These are phyloP conservation scores for Scutellaria barbata DNA, from an alignment of 257 asterid species.

Conservation along the genomic window DNA sequence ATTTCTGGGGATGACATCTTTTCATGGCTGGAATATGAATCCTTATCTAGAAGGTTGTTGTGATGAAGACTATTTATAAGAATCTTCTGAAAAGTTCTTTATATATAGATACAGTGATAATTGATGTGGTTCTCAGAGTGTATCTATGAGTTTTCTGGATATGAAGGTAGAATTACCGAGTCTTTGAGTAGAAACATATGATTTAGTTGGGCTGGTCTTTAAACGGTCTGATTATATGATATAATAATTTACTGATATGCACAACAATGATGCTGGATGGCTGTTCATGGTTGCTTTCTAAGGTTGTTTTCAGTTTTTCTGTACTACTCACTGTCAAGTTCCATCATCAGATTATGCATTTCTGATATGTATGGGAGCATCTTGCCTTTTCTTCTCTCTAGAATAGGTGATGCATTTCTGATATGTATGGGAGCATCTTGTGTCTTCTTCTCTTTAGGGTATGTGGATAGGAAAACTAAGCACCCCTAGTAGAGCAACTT, in stretches of 20 bases:
- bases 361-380: background rate
- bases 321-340: background rate
- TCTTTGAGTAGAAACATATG: conserved; percentile 6
- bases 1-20: background rate
- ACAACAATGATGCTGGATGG: conserved; percentile 12
- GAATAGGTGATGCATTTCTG: conserved; percentile 21
- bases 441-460: conserved; percentile 17
- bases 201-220: background rate
- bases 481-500: conserved; percentile 17
- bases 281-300: conserved; percentile 10
- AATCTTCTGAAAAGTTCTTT: conserved; percentile 14
- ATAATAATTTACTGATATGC: background rate
- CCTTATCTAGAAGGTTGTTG: conserved; percentile 10
- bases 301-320: conserved; percentile 26
- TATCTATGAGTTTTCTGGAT: background rate
- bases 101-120: background rate
- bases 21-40: background rate
- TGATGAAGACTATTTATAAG: background rate
- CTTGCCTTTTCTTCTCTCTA: conserved; percentile 5
- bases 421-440: background rate
- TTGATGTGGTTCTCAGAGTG: conserved; percentile 6
- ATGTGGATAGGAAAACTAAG: conserved; percentile 11
- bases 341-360: too few relatives aligned
- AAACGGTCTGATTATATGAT: background rate
- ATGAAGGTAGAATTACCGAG: background rate